Evolutionary conservation across 768 basidiomycete genomes (phyloP).

Genomic region (Suillus plorans): DNA sequence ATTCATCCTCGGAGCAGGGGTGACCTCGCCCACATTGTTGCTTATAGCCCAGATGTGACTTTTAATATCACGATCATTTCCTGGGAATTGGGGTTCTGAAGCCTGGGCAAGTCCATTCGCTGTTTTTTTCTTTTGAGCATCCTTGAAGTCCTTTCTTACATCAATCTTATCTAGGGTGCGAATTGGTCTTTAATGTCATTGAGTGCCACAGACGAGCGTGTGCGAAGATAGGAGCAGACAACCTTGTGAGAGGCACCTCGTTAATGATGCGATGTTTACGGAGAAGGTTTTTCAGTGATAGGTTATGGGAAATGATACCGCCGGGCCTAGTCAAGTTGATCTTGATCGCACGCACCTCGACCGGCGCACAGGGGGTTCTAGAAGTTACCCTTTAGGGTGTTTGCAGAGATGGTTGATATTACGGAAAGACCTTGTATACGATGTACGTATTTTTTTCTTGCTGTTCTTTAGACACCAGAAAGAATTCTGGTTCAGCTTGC

Average conservation of each 20-base stretch:
- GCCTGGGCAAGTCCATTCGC: conserved; percentile 54
- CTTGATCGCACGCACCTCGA: not conserved
- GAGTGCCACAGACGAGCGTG: conserved; percentile 31
- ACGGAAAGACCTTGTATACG: conserved; percentile 39
- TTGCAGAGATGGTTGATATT: conserved; percentile 19
- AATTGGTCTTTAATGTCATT: conserved; percentile 47
- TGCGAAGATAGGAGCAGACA: conserved; percentile 36
- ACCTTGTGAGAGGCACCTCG: conserved; percentile 38
- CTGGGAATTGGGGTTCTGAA: conserved; percentile 38
- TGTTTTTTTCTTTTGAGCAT: conserved; percentile 25
- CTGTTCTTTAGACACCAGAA: not conserved
- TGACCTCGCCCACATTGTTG: conserved; percentile 18
- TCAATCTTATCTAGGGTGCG: conserved; percentile 36
- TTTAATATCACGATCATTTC: conserved; percentile 33
- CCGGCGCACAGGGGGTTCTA: conserved; percentile 7
- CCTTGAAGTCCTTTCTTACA: not conserved
- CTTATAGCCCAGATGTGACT: conserved; percentile 18
- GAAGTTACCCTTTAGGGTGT: conserved; percentile 38
- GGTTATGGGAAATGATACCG: conserved; percentile 48
- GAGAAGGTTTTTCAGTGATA: conserved; percentile 32
- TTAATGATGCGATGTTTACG: not conserved
- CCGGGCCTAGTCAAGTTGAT: conserved; percentile 40
- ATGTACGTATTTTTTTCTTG: conserved; percentile 27
- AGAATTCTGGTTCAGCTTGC: conserved; percentile 25
- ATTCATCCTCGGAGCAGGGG: conserved; percentile 39